Evolutionary conservation across 2,329 filamentous ascomycete species (phyloP).

Genomic region (Aureobasidium sp.): DNA sequence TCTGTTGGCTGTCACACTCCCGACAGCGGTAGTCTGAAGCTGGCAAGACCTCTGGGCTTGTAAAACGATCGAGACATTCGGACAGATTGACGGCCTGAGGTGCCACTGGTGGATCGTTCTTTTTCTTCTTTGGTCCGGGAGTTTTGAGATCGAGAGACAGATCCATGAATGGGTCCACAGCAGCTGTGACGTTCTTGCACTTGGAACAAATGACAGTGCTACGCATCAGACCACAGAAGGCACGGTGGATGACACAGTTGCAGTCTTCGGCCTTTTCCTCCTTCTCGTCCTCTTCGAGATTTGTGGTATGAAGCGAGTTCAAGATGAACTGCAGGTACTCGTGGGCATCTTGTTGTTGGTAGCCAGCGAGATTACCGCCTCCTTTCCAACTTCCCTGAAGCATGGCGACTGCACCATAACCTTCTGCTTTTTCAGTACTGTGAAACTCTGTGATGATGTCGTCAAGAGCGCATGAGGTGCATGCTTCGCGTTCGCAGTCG

Average conservation of each 20-base stretch:
- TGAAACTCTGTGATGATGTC: constrained; percentile 58
- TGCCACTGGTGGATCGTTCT: constrained; percentile 20
- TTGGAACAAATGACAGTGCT: constrained; percentile 86
- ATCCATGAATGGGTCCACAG: constrained; percentile 84
- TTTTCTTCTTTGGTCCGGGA: constrained; percentile 46
- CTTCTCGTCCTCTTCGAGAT: constrained; percentile 42
- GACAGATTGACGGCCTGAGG: constrained; percentile 31
- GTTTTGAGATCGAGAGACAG: constrained; percentile 80
- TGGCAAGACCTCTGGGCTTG: constrained; percentile 65
- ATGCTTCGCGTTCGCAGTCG: constrained; percentile 56
- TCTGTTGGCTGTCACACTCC: constrained; percentile 64
- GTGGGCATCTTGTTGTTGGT: constrained; percentile 93
- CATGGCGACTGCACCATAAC: constrained; percentile 84
- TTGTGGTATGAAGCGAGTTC: constrained; percentile 76
- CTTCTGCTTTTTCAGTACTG: constrained; percentile 70
- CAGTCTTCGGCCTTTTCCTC: constrained; percentile 42
- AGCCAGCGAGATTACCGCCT: constrained; percentile 60
- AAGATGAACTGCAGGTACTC: constrained; percentile 96
- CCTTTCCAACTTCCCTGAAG: constrained; percentile 86
- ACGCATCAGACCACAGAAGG: constrained; percentile 86
- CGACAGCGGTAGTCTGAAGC: constrained; percentile 78
- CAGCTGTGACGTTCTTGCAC: constrained; percentile 73
- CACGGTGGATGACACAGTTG: constrained; percentile 86
- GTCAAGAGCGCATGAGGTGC: constrained; percentile 52
- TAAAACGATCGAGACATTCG: constrained; percentile 77